These are phyloP conservation scores for Aspergillus cejpii DNA, from an alignment of 2,329 filamentous ascomycete genomes.

Conservation along the genomic window DNA sequence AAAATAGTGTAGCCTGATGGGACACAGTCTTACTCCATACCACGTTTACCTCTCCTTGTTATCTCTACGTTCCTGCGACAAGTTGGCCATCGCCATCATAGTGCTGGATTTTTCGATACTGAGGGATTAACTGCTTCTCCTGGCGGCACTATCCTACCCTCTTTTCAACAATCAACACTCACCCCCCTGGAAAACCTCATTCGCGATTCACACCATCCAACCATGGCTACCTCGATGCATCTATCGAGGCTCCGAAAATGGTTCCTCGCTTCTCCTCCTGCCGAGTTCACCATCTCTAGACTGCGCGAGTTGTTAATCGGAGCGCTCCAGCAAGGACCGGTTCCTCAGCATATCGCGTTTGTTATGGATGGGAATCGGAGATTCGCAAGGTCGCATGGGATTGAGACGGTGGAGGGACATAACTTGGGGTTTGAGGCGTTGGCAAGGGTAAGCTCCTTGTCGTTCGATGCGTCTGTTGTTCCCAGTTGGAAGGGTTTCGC, in stretches of 20 bases:
- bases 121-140: slow-evolving; percentile 3
- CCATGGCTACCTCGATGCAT: slow-evolving; percentile 49
- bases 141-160: slow-evolving; percentile 1
- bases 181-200: neutral
- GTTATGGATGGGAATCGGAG: slow-evolving; percentile 98
- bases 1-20: slow-evolving; percentile 28
- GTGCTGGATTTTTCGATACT: slow-evolving; percentile 3
- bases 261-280: slow-evolving; percentile 79
- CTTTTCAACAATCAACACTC: too few species aligned
- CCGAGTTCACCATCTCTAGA: slow-evolving; percentile 77
- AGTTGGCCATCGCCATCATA: too few species aligned
- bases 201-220: slow-evolving; percentile 8
- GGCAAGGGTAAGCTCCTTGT: slow-evolving; percentile 58
- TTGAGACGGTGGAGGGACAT: slow-evolving; percentile 95
- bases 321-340: slow-evolving; percentile 78
- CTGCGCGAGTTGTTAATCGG: slow-evolving; percentile 81
- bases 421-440: slow-evolving; percentile 93
- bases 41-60: slow-evolving; percentile 6
- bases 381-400: slow-evolving; percentile 81
- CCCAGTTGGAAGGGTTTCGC: neutral
- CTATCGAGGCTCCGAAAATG: slow-evolving; percentile 61
- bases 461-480: neutral
- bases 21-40: slow-evolving; percentile 15
- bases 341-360: slow-evolving; percentile 95
- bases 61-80: slow-evolving; percentile 6